A percentile compares a stretch with the other conserved stretches of the same genome.
These are phyloP conservation scores for Alternaria alternata DNA, from an alignment of 2,329 filamentous ascomycete genomes.

Conservation along the genomic window DNA sequence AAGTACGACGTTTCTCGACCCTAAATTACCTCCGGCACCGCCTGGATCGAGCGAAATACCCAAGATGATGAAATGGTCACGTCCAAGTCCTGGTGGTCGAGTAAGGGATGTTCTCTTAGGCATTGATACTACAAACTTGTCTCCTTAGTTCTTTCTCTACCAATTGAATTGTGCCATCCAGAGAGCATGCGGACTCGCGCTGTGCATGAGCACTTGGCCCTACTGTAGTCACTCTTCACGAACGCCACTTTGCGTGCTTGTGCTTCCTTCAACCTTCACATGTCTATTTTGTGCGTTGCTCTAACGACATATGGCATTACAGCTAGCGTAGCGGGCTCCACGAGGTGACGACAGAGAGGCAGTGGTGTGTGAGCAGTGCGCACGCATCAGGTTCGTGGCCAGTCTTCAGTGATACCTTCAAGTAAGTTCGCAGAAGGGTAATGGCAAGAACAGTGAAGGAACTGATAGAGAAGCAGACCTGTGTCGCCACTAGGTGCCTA, in stretches of 20 bases:
- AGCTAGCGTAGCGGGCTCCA: conserved; percentile 12
- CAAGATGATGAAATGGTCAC: conserved; percentile 3
- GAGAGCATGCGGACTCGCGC: not conserved
- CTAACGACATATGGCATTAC: conserved; percentile 1
- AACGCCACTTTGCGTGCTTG: conserved; percentile 5
- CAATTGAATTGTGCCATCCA: not conserved
- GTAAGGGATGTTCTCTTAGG: not conserved
- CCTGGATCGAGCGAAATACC: not conserved
- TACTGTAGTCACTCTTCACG: not conserved
- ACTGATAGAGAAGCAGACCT: conserved; percentile 1
- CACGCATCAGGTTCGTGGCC: conserved; percentile 10
- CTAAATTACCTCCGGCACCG: not conserved
- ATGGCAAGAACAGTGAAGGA: not conserved
- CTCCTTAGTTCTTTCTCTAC: not conserved
- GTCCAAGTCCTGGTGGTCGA: not conserved
- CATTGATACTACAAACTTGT: not conserved
- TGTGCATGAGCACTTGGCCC: not conserved
- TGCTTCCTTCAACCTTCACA: conserved; percentile 6
- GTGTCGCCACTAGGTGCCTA: conserved; percentile 7
- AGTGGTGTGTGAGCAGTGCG: conserved; percentile 4
- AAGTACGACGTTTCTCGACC: conserved; percentile 13
- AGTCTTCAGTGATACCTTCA: conserved; percentile 11
- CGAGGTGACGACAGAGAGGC: conserved; percentile 5
- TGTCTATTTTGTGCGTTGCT: conserved; percentile 5
- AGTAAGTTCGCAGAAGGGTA: conserved; percentile 10